Conservation (phyloP, 176 grass and related monocot species). For the Puccinellia tenuiflora region DNA sequence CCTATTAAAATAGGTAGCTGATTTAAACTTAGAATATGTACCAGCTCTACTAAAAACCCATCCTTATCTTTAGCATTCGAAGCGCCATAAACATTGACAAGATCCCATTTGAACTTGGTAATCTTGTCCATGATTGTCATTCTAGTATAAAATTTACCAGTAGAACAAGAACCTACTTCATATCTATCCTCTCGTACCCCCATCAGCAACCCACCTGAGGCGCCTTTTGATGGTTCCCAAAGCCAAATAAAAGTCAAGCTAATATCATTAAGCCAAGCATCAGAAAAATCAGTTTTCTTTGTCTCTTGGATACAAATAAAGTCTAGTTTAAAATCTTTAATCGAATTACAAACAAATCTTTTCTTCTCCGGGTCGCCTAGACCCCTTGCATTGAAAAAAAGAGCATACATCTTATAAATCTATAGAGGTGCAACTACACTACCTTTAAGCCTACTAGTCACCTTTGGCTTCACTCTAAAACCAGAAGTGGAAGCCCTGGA, state of each 20-base stretch:
- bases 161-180: background rate
- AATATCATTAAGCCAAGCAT: background rate
- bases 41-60: background rate
- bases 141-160: background rate
- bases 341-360: background rate
- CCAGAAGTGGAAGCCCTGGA: no score
- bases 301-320: background rate
- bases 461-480: no score
- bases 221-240: background rate
- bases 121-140: background rate
- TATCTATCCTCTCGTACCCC: background rate
- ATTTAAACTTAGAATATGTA: background rate
- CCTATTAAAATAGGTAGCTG: background rate
- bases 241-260: background rate
- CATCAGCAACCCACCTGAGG: background rate
- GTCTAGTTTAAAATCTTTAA: background rate
- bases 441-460: no score
- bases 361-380: background rate
- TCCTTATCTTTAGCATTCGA: background rate
- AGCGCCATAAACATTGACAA: background rate
- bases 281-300: background rate
- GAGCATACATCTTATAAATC: no score
- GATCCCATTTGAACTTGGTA: background rate
- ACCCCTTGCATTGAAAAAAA: background rate
- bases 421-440: no score